These are phyloP conservation scores for Hexamita inflata DNA, from an alignment of 208 protist genomes.

Conservation along the genomic window DNA sequence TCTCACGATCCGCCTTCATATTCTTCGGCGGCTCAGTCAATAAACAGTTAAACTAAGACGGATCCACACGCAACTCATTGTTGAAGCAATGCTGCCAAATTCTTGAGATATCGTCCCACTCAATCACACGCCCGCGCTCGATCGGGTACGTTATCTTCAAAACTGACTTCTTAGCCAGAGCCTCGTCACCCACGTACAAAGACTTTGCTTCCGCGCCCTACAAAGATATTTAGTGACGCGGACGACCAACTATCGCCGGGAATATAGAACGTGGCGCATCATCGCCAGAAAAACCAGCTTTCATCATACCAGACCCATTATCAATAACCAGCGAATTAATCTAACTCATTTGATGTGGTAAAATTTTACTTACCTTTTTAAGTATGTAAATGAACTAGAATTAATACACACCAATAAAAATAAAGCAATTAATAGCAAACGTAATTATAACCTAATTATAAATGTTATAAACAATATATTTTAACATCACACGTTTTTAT, in stretches of 20 bases:
- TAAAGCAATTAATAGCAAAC: too few relatives aligned
- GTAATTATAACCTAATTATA: too few relatives aligned
- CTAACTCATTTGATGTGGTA: too few relatives aligned
- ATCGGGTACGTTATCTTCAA: slow-evolving; percentile 23
- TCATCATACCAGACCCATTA: slow-evolving; percentile 58
- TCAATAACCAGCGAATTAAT: slow-evolving; percentile 43
- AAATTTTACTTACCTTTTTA: too few relatives aligned
- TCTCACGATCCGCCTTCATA: slow-evolving; percentile 59
- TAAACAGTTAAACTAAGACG: slow-evolving; percentile 82
- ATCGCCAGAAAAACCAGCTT: slow-evolving; percentile 81
- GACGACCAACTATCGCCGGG: slow-evolving; percentile 77
- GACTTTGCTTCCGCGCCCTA: background rate
- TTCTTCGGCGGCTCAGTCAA: slow-evolving; percentile 68
- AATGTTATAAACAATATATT: too few relatives aligned
- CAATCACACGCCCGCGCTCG: slow-evolving; percentile 26
- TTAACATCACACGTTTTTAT: too few relatives aligned
- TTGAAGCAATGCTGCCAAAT: slow-evolving; percentile 91
- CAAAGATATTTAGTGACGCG: slow-evolving; percentile 56
- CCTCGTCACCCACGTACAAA: slow-evolving; percentile 27
- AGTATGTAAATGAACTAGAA: too few relatives aligned
- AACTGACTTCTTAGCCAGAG: background rate
- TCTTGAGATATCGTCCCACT: slow-evolving; percentile 31
- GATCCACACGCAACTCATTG: slow-evolving; percentile 81
- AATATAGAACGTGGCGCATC: slow-evolving; percentile 83
- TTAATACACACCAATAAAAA: too few relatives aligned